Base-by-base conservation (phyloP, 176 grass and related monocot genomes). In the Metroxylon sagu region DNA sequence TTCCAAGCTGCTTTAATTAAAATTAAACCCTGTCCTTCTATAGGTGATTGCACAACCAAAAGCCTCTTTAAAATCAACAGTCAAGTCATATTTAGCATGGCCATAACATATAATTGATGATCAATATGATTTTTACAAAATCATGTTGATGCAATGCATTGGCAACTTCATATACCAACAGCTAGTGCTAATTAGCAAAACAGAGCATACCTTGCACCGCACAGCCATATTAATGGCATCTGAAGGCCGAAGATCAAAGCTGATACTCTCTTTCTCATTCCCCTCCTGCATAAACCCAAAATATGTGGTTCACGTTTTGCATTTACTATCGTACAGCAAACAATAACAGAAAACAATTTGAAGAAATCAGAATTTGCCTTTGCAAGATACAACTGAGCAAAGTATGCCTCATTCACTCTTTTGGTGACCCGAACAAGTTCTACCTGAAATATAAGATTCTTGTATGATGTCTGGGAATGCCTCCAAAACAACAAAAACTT, bases 221-320 rank as follows among this genome's bases (percentile, higher is more conserved):
- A 96, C 86, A 75, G 91, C 91, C 50, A 96, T 81, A 55, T 96
- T 96, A 56, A 96, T 85, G 51, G 91, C 91, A 69, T 96, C 91
- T 50, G 91, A 96, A 77, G 91, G 91, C 53, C 83, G 77, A 55
- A 85, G 81, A 82, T 96, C 91, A 59, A 96, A 82, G 19, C 66
- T 86, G 27, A 86, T 74, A 43, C 56, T 77, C 18, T 96, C 91
- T 43, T 51, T 79, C 54, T 84, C 80, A 79, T 90, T 58, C 29
- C 81, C 86, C 65, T 77, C 75, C 91, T 90, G 69, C 60, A 77
- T 49, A 67, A 25, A 57, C 19, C 51, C 5, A 30, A 12, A 27
- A 29, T 25, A 49, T 72, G 21, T 60, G 62, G 2, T 72, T 78
- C 52, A 83, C 56, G 72, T 64, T 43, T 43, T 35, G 5, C 31